phyloP scores from a whole-genome alignment of 2,329 filamentous ascomycete species.

The Pestalotiopsis fici region DNA sequence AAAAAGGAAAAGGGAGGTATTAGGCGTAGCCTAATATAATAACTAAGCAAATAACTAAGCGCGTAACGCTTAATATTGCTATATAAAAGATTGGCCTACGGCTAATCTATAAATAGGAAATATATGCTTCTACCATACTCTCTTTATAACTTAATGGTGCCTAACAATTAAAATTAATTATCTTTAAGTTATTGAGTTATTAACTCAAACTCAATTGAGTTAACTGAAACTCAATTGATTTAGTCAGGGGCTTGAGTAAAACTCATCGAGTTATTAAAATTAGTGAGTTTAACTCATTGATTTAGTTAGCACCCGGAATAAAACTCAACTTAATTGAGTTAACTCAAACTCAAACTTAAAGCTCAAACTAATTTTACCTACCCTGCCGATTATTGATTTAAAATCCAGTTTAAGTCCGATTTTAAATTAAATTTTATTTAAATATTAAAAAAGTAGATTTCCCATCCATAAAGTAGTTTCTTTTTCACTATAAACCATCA shows the following conservation, averaged over 20 bases:
- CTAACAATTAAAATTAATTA: background rate
- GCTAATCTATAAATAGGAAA: too few species aligned
- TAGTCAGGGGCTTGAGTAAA: background rate
- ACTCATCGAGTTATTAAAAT: background rate
- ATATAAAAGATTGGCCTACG: too few species aligned
- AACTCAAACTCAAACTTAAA: background rate
- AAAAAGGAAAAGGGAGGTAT: too few species aligned
- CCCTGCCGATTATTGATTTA: too few species aligned
- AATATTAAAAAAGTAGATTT: too few species aligned
- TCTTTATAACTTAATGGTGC: too few species aligned
- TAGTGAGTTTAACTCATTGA: background rate
- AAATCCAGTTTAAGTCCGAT: too few species aligned
- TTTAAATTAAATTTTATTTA: too few species aligned
- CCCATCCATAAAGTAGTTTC: too few species aligned
- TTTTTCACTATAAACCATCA: too few species aligned
- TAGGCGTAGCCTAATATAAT: background rate
- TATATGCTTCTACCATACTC: too few species aligned
- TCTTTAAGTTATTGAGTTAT: background rate
- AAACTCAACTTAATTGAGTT: background rate
- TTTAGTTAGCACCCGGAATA: background rate
- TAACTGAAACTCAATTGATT: background rate
- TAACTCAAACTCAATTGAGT: too few species aligned
- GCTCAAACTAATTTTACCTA: background rate
- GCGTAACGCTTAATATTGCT: background rate
- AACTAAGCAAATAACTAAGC: background rate